These are phyloP conservation scores for Hippophae rhamnoides DNA, from an alignment of 306 rosid species.

Conservation along the genomic window DNA sequence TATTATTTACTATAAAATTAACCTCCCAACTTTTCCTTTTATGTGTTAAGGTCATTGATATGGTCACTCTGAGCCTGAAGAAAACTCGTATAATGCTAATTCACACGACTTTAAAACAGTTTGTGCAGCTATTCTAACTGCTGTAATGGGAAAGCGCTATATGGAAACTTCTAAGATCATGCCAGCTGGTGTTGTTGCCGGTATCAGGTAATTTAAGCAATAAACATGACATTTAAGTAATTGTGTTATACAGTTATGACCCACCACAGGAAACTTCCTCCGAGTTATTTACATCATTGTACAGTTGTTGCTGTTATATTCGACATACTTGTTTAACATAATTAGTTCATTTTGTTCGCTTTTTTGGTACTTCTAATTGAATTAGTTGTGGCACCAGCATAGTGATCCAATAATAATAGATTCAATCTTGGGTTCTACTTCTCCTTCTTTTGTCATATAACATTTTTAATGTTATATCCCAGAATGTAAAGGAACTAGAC, in stretches of 20 bases:
- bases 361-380: no score
- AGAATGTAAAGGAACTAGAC: no score
- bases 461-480: no score
- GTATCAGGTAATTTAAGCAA: constrained; percentile 49
- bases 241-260: no score
- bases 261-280: not conserved
- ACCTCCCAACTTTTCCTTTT: not conserved
- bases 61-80: not conserved
- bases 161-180: constrained; percentile 65
- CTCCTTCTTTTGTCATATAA: no score
- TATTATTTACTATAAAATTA: not conserved
- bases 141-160: constrained; percentile 77
- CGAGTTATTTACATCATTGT: not conserved
- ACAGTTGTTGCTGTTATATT: not conserved
- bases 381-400: no score
- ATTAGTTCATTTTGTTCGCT: no score
- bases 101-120: constrained; percentile 33
- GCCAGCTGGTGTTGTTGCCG: constrained; percentile 89
- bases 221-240: not conserved
- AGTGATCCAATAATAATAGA: no score
- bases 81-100: constrained; percentile 1
- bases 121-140: constrained; percentile 47
- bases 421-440: no score
- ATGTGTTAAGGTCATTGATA: not conserved
- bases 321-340: no score